Base-by-base conservation (phyloP, 495 filamentous ascomycete species). In the Neurospora terricola region DNA sequence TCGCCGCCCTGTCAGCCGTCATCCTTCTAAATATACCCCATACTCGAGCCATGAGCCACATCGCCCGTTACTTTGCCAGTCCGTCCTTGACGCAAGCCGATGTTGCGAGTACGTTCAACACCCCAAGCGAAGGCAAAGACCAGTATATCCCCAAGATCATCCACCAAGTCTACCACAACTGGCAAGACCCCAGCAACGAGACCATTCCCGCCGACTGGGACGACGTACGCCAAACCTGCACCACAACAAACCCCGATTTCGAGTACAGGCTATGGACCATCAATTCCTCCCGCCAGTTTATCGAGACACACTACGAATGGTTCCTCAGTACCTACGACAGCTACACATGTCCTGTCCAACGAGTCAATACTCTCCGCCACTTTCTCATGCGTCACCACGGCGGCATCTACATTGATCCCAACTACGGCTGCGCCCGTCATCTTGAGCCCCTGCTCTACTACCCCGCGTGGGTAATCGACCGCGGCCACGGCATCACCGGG, bases 181-280 rank as follows among this genome's bases (percentile, higher is more conserved):
- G 76, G 78, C 59, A 74, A 10, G 73, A 77, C 45, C 74, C 74
- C 18, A 40, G 70, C 14, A 78, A 73, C 74, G 87, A 90, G 73
- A 88, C 86, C 12, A 90, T 96, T 70, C 93, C 94, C 0, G 86
- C 83, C 75, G 88, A 90, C 73, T 96, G 93, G 94, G 81, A 83
- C 34, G 34, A 34, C 38, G 88, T 91, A 59, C 93, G 93, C 76
- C 85, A 90, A 80, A 91, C 88, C 75, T 96, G 93, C 81, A 83
- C 92, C 69, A 87, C 91, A 54, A 78, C 92, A 70, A 92, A 97
- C 74, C 82, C 85, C 21, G 92, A 94, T 73, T 96, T 93, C 73
- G 92, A 94, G 77, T 94, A 94, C 80, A 11, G 91, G 91, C 88
- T 96, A 18, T 97, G 94, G 94, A 95, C 93, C 4, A 89, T 93